Evolutionary conservation across 441 rosid species (phyloP).

Genomic region (Dalechampia spathulata): DNA sequence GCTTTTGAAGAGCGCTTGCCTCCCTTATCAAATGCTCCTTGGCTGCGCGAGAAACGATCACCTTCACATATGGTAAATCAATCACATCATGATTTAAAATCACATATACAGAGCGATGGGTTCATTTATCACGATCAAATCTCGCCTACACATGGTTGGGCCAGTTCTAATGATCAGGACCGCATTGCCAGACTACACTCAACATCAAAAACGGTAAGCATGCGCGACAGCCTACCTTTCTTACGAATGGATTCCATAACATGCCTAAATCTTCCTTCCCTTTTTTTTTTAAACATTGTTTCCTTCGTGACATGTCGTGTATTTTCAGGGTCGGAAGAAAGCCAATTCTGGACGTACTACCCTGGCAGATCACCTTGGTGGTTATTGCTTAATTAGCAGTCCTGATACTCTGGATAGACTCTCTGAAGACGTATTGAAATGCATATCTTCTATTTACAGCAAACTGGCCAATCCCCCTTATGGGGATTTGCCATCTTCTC

Average conservation of each 20-base stretch:
- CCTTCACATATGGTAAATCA: slow-evolving; percentile 19
- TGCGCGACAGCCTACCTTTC: slow-evolving; percentile 2
- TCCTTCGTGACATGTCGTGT: not conserved
- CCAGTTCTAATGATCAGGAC: slow-evolving; percentile 29
- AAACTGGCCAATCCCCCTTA: slow-evolving; percentile 38
- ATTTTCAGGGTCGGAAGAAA: slow-evolving; percentile 34
- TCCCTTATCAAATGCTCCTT: slow-evolving; percentile 24
- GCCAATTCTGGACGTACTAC: slow-evolving; percentile 41
- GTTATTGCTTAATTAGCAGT: slow-evolving; percentile 25
- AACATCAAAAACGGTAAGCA: slow-evolving; percentile 38
- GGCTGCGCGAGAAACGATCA: slow-evolving; percentile 24
- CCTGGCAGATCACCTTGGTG: slow-evolving; percentile 66
- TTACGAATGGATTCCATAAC: no score
- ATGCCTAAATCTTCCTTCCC: no score
- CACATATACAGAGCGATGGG: slow-evolving; percentile 14
- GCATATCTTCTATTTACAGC: slow-evolving; percentile 72
- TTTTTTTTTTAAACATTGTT: no score
- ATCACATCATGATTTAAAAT: slow-evolving; percentile 24
- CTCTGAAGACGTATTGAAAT: slow-evolving; percentile 67
- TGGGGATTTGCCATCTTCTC: slow-evolving; percentile 37
- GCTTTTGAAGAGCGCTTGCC: slow-evolving; percentile 51
- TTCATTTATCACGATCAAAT: slow-evolving; percentile 27
- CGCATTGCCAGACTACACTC: slow-evolving; percentile 33
- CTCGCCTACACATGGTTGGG: slow-evolving; percentile 35
- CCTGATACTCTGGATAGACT: slow-evolving; percentile 45